These are phyloP conservation scores for Alternaria sp. DNA, from an alignment of 2,329 filamentous ascomycete genomes.

Conservation along the genomic window DNA sequence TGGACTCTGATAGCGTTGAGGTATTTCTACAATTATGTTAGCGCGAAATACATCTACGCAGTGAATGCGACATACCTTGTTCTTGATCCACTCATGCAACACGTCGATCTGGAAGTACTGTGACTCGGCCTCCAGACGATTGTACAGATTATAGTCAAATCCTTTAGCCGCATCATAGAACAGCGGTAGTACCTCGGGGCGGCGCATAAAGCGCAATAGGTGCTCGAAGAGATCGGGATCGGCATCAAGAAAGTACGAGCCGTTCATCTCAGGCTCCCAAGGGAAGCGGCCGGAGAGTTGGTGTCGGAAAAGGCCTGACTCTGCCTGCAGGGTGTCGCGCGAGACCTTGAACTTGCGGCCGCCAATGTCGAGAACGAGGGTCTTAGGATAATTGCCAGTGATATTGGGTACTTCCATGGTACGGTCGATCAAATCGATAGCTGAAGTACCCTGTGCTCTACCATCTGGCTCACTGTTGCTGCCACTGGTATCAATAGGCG, in stretches of 20 bases:
- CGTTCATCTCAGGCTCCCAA: conserved; percentile 25
- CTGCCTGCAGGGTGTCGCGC: conserved; percentile 3
- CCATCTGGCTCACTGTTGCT: too few species aligned
- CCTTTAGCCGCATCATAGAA: too few species aligned
- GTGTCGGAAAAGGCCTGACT: conserved; percentile 14
- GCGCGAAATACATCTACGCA: too few species aligned
- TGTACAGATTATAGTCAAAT: conserved; percentile 47
- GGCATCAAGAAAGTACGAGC: conserved; percentile 50
- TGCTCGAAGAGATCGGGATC: conserved; percentile 45
- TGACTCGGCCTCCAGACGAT: conserved; percentile 40
- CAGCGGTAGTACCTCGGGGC: conserved; percentile 30
- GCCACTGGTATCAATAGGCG: too few species aligned
- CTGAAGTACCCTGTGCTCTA: too few species aligned
- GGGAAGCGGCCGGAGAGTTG: conserved; percentile 7
- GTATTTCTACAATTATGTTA: too few species aligned
- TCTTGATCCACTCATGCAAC: conserved; percentile 43
- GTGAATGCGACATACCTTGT: too few species aligned
- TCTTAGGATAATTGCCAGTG: too few species aligned
- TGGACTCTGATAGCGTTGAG: too few species aligned
- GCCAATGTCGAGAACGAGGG: too few species aligned
- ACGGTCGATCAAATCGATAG: too few species aligned
- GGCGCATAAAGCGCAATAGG: conserved; percentile 27
- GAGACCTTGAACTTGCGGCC: conserved; percentile 15
- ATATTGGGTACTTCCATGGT: too few species aligned
- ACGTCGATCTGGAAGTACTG: conserved; percentile 41